Percentiles rank a stretch among this genome's conserved stretches.
Evolutionary conservation across 2,329 filamentous ascomycete species (phyloP).

Genomic region (Penicillium sp.): DNA sequence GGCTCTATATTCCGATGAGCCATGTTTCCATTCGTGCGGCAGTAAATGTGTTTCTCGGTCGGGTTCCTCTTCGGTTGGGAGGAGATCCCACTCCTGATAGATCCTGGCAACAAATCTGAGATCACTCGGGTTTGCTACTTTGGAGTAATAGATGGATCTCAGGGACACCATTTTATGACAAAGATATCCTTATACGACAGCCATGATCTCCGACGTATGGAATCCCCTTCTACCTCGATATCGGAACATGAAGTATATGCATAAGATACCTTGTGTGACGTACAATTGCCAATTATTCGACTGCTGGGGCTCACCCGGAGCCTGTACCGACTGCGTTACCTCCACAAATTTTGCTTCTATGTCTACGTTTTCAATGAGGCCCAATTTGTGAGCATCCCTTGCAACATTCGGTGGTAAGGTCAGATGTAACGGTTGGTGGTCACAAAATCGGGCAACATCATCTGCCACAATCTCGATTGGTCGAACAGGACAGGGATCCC

Average conservation of each 20-base stretch:
- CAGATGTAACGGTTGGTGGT: too few species aligned
- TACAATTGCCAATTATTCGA: background rate
- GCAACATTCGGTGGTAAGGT: too few species aligned
- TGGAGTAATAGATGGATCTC: background rate
- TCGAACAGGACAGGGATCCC: background rate
- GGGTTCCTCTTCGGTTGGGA: background rate
- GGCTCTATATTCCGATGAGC: background rate
- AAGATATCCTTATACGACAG: background rate
- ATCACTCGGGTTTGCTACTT: background rate
- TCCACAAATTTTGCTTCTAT: too few species aligned
- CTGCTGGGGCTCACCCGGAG: background rate
- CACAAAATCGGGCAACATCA: background rate
- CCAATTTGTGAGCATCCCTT: too few species aligned
- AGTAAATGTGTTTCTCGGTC: background rate
- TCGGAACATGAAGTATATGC: background rate
- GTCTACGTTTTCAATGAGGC: too few species aligned
- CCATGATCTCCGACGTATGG: background rate
- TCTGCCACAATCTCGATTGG: background rate
- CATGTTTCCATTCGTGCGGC: background rate
- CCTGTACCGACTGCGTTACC: background rate
- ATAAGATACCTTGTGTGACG: background rate
- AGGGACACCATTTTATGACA: background rate
- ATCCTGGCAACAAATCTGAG: background rate
- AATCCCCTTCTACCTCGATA: background rate
- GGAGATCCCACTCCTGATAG: background rate